Evolutionary conservation across 78 protist genomes (phyloP), one percentile per base, ranked within the genome.

Genomic region (Isochrysis galbana): DNA sequence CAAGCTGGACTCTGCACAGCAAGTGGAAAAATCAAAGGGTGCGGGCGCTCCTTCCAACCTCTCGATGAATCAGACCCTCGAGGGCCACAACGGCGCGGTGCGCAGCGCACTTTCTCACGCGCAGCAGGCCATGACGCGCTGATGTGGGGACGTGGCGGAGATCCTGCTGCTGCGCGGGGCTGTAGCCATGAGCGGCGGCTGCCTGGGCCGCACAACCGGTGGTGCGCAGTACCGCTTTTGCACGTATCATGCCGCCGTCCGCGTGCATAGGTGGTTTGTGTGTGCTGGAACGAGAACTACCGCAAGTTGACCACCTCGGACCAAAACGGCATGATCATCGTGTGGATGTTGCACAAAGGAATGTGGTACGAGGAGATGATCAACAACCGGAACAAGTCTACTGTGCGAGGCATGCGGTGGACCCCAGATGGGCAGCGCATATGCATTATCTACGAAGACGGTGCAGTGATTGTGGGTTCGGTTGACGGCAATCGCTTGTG

Each of bases 281-380:
- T 22, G 44, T 84, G 82, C 82, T 97, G 98, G 98, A 97, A 97
- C 87, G 96, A 95, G 22, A 41, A 45, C 26, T 87, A 87, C 77
- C 67, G 94, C 32, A 95, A 94, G 80, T 94, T 97, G 67, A 96
- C 98, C 23, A 93, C 97, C 3, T 38, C 89, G 4, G 98, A 97
- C 48, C 61, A 88, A 87, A 25, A 42, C 34, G 98, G 98, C 23
- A 84, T 94, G 61, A 95, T 97, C 91, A 93, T 95, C 46, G 97
- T 97, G 55, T 95, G 97, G 97, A 80, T 80, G 93, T 46, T 94
- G 46, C 91, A 92, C 94, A 87, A 95, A 61, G 97, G 97, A 38
- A 32, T 45, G 86, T 97, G 97, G 97, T 91, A 80, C 83, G 98
- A 97, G 91, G 97, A 97, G 92, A 97, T 97, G 98, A 93, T 95